Conservation (phyloP, 768 basidiomycete genomes). For the Lentinula boryana region DNA sequence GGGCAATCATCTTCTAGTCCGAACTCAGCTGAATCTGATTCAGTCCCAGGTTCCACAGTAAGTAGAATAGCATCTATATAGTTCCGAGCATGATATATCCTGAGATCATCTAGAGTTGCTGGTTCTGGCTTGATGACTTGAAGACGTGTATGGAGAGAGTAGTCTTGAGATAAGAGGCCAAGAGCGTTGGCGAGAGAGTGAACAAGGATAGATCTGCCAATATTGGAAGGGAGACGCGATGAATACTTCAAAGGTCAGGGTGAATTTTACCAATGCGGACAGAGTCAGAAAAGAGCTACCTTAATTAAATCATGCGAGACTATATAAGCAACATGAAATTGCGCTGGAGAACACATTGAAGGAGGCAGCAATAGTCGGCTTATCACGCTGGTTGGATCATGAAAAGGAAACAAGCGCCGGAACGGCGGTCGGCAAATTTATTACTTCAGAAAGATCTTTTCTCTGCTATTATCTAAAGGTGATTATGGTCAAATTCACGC, state of each 20-base stretch:
- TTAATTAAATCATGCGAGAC: constrained; percentile 55
- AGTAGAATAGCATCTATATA: constrained; percentile 58
- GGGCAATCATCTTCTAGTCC: constrained; percentile 78
- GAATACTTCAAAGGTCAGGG: constrained; percentile 25
- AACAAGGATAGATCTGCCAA: constrained; percentile 56
- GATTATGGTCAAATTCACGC: too few relatives aligned
- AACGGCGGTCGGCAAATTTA: too few relatives aligned
- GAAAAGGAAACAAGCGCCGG: not conserved
- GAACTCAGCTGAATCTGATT: constrained; percentile 28
- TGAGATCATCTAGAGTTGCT: constrained; percentile 54
- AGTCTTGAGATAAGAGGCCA: constrained; percentile 35
- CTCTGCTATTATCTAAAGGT: too few relatives aligned
- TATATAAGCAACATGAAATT: constrained; percentile 35
- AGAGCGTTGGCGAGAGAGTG: constrained; percentile 55
- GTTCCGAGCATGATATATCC: constrained; percentile 62
- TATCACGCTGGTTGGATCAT: too few relatives aligned
- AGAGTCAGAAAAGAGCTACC: constrained; percentile 18
- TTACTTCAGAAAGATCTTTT: too few relatives aligned
- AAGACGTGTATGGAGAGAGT: constrained; percentile 23
- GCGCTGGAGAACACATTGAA: not conserved
- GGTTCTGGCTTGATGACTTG: constrained; percentile 45
- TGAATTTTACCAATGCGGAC: not conserved
- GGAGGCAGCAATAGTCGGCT: not conserved
- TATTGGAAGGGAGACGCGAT: constrained; percentile 65
- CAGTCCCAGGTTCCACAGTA: constrained; percentile 1